phyloP scores from a whole-genome alignment of 257 asterid species.

The Solanum neorickii region DNA sequence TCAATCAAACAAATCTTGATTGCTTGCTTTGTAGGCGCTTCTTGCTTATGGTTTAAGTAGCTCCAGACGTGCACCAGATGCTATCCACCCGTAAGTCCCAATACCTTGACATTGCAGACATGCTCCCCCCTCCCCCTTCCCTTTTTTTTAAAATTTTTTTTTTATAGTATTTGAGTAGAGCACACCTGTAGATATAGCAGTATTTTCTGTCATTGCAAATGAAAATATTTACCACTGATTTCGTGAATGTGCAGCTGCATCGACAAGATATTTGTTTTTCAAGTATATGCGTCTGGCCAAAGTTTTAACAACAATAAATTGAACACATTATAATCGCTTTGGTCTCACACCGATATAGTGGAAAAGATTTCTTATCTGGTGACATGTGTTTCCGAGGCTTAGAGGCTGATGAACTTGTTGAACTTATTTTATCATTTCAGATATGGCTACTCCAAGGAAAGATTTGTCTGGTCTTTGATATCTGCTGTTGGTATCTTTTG shows the following conservation, averaged over 20 bases:
- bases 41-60: conserved; percentile 98
- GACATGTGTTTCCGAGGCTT: background rate
- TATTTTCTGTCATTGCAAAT: background rate
- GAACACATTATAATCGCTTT: background rate
- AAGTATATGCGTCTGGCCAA: background rate
- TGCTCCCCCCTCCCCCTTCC: background rate
- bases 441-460: conserved; percentile 93
- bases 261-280: background rate
- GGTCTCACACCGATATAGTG: background rate
- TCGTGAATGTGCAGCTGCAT: background rate
- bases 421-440: conserved; percentile 30
- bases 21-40: conserved; percentile 46
- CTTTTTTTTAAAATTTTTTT: too few species aligned
- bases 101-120: background rate
- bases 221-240: background rate
- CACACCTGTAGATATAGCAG: background rate
- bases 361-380: background rate
- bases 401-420: background rate
- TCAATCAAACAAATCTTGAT: background rate
- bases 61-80: conserved; percentile 97
- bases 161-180: background rate
- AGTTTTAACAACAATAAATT: background rate
- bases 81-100: conserved; percentile 86
- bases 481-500: conserved; percentile 98
- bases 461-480: conserved; percentile 97